Evolutionary conservation across 2,329 filamentous ascomycete genomes (phyloP).

Genomic region (Verruconis gallopava): DNA sequence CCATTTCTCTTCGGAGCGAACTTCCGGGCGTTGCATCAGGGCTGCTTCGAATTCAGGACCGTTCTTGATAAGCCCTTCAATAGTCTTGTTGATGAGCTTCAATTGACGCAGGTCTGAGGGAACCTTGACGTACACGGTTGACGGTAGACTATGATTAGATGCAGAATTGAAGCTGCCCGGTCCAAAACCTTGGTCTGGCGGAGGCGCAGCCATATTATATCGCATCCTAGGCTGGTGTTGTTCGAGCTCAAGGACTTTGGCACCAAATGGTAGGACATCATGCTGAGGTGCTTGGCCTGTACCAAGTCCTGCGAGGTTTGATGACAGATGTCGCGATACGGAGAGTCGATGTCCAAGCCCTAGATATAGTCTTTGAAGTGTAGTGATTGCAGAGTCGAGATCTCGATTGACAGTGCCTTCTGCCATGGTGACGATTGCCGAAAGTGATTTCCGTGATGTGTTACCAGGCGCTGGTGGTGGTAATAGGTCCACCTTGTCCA

Average conservation of each 20-base stretch:
- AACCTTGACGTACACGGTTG: conserved; percentile 40
- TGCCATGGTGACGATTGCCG: conserved; percentile 69
- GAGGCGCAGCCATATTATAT: conserved; percentile 62
- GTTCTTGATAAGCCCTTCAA: conserved; percentile 66
- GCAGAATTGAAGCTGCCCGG: neutral
- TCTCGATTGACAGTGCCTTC: conserved; percentile 71
- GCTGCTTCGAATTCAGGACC: conserved; percentile 84
- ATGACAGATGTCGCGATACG: conserved; percentile 72
- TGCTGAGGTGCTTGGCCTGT: conserved; percentile 33
- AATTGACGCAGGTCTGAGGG: conserved; percentile 69
- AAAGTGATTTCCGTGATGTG: conserved; percentile 55
- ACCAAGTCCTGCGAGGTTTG: conserved; percentile 41
- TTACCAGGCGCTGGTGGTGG: conserved; percentile 37
- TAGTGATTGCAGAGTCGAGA: conserved; percentile 67
- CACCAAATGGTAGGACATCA: conserved; percentile 61
- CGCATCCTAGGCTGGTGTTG: conserved; percentile 35
- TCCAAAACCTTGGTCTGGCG: conserved; percentile 15
- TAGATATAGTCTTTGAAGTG: conserved; percentile 70
- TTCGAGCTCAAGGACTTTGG: conserved; percentile 42
- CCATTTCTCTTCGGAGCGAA: conserved; percentile 81
- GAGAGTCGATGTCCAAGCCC: conserved; percentile 74
- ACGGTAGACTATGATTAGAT: neutral
- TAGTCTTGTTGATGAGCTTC: conserved; percentile 73
- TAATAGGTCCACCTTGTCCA: conserved; percentile 63
- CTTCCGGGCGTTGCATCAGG: conserved; percentile 73